phyloP scores from a whole-genome alignment of 371 early-diverging fungal genomes.

The Lichtheimia ornata region DNA sequence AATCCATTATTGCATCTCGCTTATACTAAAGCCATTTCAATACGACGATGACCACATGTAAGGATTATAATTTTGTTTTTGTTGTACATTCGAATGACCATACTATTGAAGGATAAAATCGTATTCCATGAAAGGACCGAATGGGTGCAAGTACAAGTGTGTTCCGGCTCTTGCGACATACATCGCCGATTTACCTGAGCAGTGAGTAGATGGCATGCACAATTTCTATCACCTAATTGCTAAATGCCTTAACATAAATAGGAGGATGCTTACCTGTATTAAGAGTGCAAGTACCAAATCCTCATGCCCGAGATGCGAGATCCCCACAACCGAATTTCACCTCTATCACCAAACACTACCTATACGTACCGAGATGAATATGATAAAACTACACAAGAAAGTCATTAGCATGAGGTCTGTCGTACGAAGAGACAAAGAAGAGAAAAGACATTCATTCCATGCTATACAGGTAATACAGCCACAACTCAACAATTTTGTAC shows the following conservation, averaged over 20 bases:
- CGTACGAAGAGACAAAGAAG: not conserved
- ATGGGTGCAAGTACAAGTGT: not conserved
- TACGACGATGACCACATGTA: no score
- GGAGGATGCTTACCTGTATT: constrained; percentile 1
- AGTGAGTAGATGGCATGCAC: not conserved
- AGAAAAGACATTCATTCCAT: not conserved
- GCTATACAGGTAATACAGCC: not conserved
- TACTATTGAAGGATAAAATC: no score
- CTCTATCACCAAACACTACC: not conserved
- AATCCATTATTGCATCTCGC: not conserved
- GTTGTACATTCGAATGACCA: no score
- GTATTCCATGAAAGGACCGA: not conserved
- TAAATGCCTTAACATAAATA: not conserved
- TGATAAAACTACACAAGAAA: not conserved
- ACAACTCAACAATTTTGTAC: no score
- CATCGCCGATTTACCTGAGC: constrained; percentile 9
- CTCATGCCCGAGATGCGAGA: constrained; percentile 8
- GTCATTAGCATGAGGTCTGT: not conserved
- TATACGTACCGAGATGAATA: not conserved
- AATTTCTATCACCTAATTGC: not conserved
- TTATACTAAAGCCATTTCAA: not conserved
- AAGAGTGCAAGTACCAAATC: not conserved
- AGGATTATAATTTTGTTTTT: no score
- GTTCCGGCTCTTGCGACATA: constrained; percentile 2
- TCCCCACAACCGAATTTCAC: not conserved